These are phyloP conservation scores for Dovyalis caffra DNA, from an alignment of 345 rosid species.

Conservation along the genomic window DNA sequence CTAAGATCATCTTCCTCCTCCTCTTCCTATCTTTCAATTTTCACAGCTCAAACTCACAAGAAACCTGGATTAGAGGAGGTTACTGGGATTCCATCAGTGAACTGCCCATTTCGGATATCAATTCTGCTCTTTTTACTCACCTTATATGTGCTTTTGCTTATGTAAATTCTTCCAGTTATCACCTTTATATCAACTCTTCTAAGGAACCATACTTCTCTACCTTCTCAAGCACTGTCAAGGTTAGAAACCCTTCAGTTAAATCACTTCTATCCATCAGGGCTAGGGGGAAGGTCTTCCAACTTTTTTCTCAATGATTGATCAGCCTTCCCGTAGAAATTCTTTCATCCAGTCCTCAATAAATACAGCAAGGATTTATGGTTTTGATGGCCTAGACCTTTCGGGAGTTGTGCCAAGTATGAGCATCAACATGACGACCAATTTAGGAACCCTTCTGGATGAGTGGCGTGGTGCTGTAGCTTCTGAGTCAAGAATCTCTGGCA, in stretches of 20 bases:
- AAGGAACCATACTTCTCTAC: constrained; percentile 14
- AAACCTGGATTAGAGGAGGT: constrained; percentile 34
- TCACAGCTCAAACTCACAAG: constrained; percentile 9
- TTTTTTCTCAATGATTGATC: constrained; percentile 21
- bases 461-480: constrained; percentile 29
- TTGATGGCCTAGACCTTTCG: constrained; percentile 31
- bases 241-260: constrained; percentile 25
- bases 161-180: constrained; percentile 25
- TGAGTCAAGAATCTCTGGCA: constrained; percentile 6
- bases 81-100: constrained; percentile 22
- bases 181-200: constrained; percentile 14
- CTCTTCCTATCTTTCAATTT: not conserved
- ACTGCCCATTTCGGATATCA: constrained; percentile 15
- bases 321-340: constrained; percentile 17
- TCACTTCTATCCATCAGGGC: constrained; percentile 35
- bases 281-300: constrained; percentile 20
- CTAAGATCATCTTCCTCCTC: not conserved
- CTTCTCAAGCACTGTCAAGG: constrained; percentile 28
- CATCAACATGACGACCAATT: constrained; percentile 17
- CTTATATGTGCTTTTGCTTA: constrained; percentile 32
- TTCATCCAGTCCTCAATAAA: constrained; percentile 27
- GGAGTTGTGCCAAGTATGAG: constrained; percentile 21
- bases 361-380: constrained; percentile 26
- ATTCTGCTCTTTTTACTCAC: constrained; percentile 34
- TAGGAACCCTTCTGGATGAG: constrained; percentile 25